Base-by-base conservation (phyloP, 257 asterid species). In the Ehretia macrophylla region DNA sequence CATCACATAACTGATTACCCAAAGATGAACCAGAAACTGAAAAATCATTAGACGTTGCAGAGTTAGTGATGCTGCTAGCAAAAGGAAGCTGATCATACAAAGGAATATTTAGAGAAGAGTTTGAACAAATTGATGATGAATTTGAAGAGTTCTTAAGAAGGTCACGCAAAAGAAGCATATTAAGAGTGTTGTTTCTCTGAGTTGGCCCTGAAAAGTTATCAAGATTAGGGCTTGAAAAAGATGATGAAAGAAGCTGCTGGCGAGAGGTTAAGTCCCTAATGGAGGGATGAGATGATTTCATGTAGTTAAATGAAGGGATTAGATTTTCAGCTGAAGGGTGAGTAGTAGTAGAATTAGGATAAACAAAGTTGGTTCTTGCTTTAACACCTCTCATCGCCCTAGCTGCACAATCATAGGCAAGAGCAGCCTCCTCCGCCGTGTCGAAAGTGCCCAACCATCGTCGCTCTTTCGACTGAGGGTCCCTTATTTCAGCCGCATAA, bases 401-500 rank as follows among this genome's bases (percentile, higher is more conserved):
- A 11, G 96, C 98, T 4, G 98, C 98, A 48, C 85, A 71, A 75
- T 90, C 98, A 57, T 90, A 90, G 8, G 98, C 98, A 42, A 86
- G 82, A 4, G 98, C 98, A 1, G 98, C 98, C 63, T 85, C 98
- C 71, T 88, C 96, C 14, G 96, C 96, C 20, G 95, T 85, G 71
- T 89, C 95, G 61, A 84, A 89, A 10, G 97, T 90, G 4, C 98
- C 98, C 4, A 90, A 83, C 98, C 98, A 90, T 63, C 96, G 76
- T 56, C 98, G 61, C 23, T 90, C 98, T 62, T 90, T 90, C 14
- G 94, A 78, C 59, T 59, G 87, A 3, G 98, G 98, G 74, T 90
- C 98, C 9, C 98, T 62, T 10, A 90, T 90, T 74, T 90, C 98
- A 4, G 98, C 98, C 0, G 98, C 98, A 52, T 83, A 90, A 0